These are phyloP conservation scores for Irpex lacteus DNA, from an alignment of 1,284 basidiomycete genomes.

Conservation along the genomic window DNA sequence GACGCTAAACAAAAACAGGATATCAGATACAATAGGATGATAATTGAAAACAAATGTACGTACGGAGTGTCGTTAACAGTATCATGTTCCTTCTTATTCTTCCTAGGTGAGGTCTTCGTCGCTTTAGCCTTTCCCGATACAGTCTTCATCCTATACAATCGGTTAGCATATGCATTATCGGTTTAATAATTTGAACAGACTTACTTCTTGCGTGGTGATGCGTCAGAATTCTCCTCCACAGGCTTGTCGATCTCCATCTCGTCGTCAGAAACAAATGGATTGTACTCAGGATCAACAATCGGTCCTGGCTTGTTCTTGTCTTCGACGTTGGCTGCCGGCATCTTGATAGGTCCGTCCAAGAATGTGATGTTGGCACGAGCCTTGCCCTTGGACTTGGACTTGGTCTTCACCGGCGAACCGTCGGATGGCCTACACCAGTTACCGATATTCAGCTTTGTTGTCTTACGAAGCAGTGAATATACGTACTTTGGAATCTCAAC, in stretches of 20 bases:
- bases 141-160: background rate
- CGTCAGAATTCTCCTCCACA: background rate
- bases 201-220: background rate
- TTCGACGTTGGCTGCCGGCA: no score
- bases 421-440: background rate
- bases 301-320: no score
- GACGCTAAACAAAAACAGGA: background rate
- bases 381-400: background rate
- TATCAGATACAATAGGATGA: background rate
- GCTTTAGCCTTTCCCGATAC: background rate
- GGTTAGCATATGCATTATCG: no score
- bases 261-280: no score
- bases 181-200: background rate
- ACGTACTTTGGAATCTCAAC: no score
- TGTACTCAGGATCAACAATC: no score
- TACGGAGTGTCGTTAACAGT: background rate
- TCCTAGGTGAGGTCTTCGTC: background rate
- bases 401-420: background rate
- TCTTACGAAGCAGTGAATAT: no score
- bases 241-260: no score
- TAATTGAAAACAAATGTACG: background rate
- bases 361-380: background rate
- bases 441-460: no score
- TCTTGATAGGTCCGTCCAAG: background rate
- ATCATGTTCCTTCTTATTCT: background rate